Evolutionary conservation across 495 filamentous ascomycete species (phyloP).

Genomic region (Aspergillus sclerotiicarbonarius): DNA sequence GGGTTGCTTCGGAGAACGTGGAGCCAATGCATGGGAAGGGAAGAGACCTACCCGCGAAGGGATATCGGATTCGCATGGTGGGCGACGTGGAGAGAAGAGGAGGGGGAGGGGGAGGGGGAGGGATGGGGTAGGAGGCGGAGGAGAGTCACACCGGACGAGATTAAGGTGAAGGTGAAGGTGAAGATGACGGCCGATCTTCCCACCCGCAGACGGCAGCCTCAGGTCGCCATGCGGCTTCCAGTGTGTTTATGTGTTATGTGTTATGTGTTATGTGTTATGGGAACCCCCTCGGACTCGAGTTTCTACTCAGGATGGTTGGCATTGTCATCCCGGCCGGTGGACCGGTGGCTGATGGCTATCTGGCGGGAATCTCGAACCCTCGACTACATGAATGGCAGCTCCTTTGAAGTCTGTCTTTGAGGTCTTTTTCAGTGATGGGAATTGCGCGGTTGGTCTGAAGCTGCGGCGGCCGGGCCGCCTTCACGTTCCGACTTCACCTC

Average conservation of each 20-base stretch:
- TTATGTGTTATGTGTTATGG: too few relatives aligned
- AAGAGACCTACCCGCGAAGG: constrained; percentile 63
- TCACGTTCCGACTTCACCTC: constrained; percentile 36
- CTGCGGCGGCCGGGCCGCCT: constrained; percentile 34
- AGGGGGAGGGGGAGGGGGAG: constrained; percentile 12
- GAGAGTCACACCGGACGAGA: not conserved
- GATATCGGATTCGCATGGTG: constrained; percentile 67
- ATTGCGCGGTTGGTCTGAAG: constrained; percentile 35
- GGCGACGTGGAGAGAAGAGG: constrained; percentile 17
- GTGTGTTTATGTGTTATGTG: too few relatives aligned
- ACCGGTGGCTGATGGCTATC: too few relatives aligned
- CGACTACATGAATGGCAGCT: too few relatives aligned
- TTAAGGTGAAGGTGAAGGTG: not conserved
- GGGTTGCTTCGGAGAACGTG: not conserved
- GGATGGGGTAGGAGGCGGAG: constrained; percentile 2
- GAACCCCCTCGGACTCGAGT: too few relatives aligned
- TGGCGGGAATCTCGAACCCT: too few relatives aligned
- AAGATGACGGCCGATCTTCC: not conserved
- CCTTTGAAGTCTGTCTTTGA: too few relatives aligned
- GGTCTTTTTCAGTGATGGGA: too few relatives aligned
- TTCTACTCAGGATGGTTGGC: too few relatives aligned
- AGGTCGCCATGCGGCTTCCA: too few relatives aligned
- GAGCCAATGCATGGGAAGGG: not conserved
- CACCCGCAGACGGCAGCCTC: too few relatives aligned
- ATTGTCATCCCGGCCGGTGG: too few relatives aligned